Conservation (phyloP, 345 rosid species). For the Populus pruinosa region DNA sequence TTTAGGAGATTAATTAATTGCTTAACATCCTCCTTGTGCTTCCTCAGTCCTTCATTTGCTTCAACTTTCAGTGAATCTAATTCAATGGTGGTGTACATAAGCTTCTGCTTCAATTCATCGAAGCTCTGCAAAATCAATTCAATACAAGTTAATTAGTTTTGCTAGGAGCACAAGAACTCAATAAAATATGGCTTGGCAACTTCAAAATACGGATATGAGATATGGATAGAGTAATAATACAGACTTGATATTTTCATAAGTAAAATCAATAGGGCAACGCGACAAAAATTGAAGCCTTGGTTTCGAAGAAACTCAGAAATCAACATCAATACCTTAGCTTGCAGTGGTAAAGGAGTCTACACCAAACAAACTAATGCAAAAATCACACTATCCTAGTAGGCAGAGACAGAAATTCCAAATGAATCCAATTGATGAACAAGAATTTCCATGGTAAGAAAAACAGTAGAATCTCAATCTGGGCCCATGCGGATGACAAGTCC, state of each 20-base stretch:
- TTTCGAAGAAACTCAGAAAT: neutral
- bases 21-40: slow-evolving; percentile 45
- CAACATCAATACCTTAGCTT: neutral
- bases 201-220: neutral
- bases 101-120: slow-evolving; percentile 67
- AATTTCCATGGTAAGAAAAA: slow-evolving; percentile 28
- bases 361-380: neutral
- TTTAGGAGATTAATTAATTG: slow-evolving; percentile 51
- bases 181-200: neutral
- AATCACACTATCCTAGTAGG: neutral
- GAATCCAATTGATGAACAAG: neutral
- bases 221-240: neutral
- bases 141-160: neutral
- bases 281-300: neutral
- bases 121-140: slow-evolving; percentile 41
- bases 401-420: neutral
- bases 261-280: neutral
- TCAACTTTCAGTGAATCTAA: slow-evolving; percentile 58
- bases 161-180: neutral
- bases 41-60: slow-evolving; percentile 54
- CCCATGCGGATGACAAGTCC: slow-evolving; percentile 16
- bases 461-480: slow-evolving; percentile 19
- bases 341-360: neutral
- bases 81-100: slow-evolving; percentile 53
- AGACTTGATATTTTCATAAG: neutral